phyloP scores from a whole-genome alignment of 2,329 filamentous ascomycete species.

The Bipolaris cookei region DNA sequence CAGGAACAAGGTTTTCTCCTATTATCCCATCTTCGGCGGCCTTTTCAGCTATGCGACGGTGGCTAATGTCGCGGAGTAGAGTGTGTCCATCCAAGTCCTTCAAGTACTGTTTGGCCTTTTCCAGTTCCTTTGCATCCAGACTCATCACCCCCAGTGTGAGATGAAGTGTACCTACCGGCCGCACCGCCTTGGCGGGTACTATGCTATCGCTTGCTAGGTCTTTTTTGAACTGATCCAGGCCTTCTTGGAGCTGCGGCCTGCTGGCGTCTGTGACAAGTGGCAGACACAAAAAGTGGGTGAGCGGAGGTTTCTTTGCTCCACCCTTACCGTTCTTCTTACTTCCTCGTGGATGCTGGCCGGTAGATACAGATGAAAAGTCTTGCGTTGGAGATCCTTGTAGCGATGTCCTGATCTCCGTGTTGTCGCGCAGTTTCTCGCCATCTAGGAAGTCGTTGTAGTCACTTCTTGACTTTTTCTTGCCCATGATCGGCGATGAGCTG shows the following conservation, averaged over 20 bases:
- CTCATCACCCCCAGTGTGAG: conserved; percentile 88
- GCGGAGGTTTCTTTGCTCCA: conserved; percentile 51
- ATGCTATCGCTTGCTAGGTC: conserved; percentile 51
- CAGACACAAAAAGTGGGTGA: conserved; percentile 79
- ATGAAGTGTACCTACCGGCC: conserved; percentile 81
- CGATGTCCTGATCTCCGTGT: conserved; percentile 33
- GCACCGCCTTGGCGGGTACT: conserved; percentile 70
- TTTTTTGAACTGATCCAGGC: conserved; percentile 65
- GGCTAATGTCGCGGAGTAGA: conserved; percentile 29
- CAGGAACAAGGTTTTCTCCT: conserved; percentile 37
- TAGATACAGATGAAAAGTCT: conserved; percentile 21
- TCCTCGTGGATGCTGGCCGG: conserved; percentile 14
- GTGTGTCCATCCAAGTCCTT: conserved; percentile 52
- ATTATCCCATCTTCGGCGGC: conserved; percentile 28
- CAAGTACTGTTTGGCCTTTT: conserved; percentile 53
- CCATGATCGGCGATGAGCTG: conserved; percentile 28
- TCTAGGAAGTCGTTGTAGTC: conserved; percentile 48
- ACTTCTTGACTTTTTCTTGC: conserved; percentile 35
- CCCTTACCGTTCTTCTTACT: conserved; percentile 21
- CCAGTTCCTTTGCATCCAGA: conserved; percentile 61
- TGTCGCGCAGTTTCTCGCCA: conserved; percentile 41
- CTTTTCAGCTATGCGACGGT: conserved; percentile 17
- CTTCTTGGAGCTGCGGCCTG: conserved; percentile 68
- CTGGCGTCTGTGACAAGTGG: conserved; percentile 70
- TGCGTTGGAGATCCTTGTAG: conserved; percentile 23